phyloP scores from a whole-genome alignment of 495 filamentous ascomycete genomes.

The Xylona heveae region DNA sequence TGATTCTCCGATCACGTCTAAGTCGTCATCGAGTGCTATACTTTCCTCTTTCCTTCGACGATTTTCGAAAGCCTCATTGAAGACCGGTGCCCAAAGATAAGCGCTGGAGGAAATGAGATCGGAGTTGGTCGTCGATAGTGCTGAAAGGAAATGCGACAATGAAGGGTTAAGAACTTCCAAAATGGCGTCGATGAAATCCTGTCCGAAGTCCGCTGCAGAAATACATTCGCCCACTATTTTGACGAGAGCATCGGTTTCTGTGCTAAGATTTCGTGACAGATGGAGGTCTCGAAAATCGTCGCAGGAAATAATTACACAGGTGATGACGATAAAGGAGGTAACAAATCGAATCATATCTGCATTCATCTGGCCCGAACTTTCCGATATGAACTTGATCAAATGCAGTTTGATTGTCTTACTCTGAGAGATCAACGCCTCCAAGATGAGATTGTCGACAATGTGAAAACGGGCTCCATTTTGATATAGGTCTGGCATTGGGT shows the following conservation, averaged over 20 bases:
- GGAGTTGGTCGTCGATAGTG: slow-evolving; percentile 7
- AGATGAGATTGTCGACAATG: too few relatives aligned
- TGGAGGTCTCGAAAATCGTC: slow-evolving; percentile 7
- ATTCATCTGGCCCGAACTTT: slow-evolving; percentile 13
- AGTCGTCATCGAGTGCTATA: slow-evolving; percentile 25
- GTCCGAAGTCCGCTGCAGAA: slow-evolving; percentile 8
- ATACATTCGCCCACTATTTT: slow-evolving; percentile 10
- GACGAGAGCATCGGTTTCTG: slow-evolving; percentile 8
- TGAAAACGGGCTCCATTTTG: too few relatives aligned
- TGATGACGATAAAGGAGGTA: slow-evolving; percentile 11
- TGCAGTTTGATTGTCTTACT: too few relatives aligned
- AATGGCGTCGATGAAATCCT: slow-evolving; percentile 16
- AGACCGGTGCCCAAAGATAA: slow-evolving; percentile 12
- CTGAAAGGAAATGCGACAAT: slow-evolving; percentile 13
- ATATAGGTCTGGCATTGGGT: slow-evolving; percentile 2
- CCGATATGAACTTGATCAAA: too few relatives aligned
- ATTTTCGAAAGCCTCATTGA: slow-evolving; percentile 22
- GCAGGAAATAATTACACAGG: slow-evolving; percentile 6
- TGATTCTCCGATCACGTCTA: slow-evolving; percentile 65
- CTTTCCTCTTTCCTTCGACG: slow-evolving; percentile 14
- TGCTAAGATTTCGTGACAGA: slow-evolving; percentile 8
- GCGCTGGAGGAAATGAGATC: slow-evolving; percentile 8
- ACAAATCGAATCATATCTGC: slow-evolving; percentile 14
- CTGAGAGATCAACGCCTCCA: too few relatives aligned
- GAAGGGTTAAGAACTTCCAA: not conserved